Percentiles rank a stretch among this genome's conserved stretches.
These are phyloP conservation scores for Hypericum perforatum DNA, from an alignment of 345 rosid genomes.

Conservation along the genomic window DNA sequence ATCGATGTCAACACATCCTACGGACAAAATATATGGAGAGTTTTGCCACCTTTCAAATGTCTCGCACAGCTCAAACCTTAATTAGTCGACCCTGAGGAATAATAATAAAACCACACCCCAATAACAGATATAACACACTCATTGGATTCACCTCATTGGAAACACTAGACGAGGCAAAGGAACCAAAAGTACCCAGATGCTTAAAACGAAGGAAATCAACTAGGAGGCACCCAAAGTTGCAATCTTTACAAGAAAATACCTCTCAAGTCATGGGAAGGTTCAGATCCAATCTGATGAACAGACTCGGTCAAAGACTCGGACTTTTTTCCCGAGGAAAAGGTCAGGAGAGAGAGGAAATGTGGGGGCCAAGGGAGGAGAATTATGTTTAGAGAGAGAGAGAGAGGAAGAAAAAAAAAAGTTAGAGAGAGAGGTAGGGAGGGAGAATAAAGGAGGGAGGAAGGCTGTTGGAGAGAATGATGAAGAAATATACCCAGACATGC, in stretches of 20 bases:
- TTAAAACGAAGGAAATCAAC: background rate
- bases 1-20: too few species aligned
- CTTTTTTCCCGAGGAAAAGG: conserved; percentile 11
- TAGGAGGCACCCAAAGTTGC: background rate
- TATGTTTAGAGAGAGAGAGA: conserved; percentile 12
- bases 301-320: conserved; percentile 10
- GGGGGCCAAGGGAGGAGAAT: conserved; percentile 13
- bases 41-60: too few species aligned
- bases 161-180: conserved; percentile 9
- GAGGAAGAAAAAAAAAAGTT: background rate
- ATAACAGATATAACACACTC: conserved; percentile 5
- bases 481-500: conserved; percentile 76
- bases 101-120: background rate
- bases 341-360: conserved; percentile 12
- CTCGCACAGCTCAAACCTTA: too few species aligned
- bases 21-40: too few species aligned
- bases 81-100: background rate
- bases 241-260: conserved; percentile 19
- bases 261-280: conserved; percentile 19
- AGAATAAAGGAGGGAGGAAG: conserved; percentile 4
- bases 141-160: conserved; percentile 3
- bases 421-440: too few species aligned
- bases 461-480: conserved; percentile 55
- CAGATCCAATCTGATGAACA: conserved; percentile 49
- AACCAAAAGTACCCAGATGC: background rate